Conservation (phyloP, 2,329 filamentous ascomycete genomes). For the Neocatenulostroma microsporum region DNA sequence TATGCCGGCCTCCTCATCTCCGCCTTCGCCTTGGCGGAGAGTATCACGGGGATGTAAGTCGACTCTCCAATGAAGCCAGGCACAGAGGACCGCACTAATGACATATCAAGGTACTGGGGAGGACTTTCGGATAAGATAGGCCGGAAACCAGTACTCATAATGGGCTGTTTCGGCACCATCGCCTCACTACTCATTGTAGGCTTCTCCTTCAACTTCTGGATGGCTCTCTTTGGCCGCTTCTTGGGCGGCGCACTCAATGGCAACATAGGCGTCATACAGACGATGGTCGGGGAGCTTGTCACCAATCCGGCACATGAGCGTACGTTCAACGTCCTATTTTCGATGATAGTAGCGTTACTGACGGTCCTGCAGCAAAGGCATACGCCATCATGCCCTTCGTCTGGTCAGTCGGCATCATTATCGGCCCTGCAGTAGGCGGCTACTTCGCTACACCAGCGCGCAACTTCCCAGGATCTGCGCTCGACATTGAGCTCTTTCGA, state of each 20-base stretch:
- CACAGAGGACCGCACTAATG: conserved; percentile 1
- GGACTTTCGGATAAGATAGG: conserved; percentile 72
- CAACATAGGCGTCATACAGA: conserved; percentile 70
- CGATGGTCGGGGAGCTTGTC: conserved; percentile 85
- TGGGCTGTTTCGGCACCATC: conserved; percentile 76
- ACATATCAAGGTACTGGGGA: conserved; percentile 59
- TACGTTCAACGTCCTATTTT: conserved; percentile 41
- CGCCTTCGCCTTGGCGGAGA: conserved; percentile 75
- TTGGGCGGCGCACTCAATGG: conserved; percentile 80
- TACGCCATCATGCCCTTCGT: conserved; percentile 93
- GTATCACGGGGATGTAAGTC: conserved; percentile 62
- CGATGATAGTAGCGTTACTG: conserved; percentile 1
- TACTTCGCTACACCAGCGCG: conserved; percentile 71
- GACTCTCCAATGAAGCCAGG: not conserved
- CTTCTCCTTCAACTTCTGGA: conserved; percentile 73
- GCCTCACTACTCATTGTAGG: conserved; percentile 76
- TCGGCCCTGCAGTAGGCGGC: conserved; percentile 82
- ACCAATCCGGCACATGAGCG: conserved; percentile 78
- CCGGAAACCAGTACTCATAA: conserved; percentile 73
- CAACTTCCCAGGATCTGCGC: conserved; percentile 65
- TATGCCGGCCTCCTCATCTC: conserved; percentile 85
- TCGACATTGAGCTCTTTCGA: conserved; percentile 60
- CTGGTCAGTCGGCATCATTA: conserved; percentile 83
- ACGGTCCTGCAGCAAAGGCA: conserved; percentile 55
- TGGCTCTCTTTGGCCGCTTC: conserved; percentile 67